Base-by-base conservation (phyloP, 2,329 filamentous ascomycete species). In the Ophiocordyceps camponoti-saundersi region DNA sequence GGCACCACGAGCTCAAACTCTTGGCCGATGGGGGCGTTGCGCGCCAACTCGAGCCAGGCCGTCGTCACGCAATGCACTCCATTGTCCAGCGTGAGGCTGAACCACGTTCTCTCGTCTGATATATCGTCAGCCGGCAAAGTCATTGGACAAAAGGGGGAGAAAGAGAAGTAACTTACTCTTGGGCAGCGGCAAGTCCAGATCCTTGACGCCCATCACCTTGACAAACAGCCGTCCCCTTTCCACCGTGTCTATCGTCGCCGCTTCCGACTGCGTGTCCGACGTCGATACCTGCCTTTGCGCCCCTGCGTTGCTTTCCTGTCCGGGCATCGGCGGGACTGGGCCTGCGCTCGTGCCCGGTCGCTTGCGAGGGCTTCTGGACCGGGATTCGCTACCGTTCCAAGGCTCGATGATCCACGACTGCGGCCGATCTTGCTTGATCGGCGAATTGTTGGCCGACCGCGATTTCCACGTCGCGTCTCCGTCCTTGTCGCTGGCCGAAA, bases 201-300 rank as follows among this genome's bases (percentile, higher is more conserved):
- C 89, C 63, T 96, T 96, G 52, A 96, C 88, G 42, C 90, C 89
- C 62, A 96, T 83, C n/a, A 98, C 92, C 69, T 98, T 98, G 53
- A 98, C 89, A 57, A 98, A 98, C 2, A 98, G 73, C 50, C 92
- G 75, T 11, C 92, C 92, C 55, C 92, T 74, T 65, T 98, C 92
- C 49, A 81, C 82, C 46, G 80, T 86, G 49, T 95, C 89, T 47
- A 86, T 82, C 11, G 76, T 75, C 6, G 70, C 65, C 41, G 69
- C 61, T 48, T 83, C 73, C 5, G 70, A 66, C 23, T 67, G 63
- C 20, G 71, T 61, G 44, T 86, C 82, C 50, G 82, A 79, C 57
- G 95, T 88, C 3, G 75, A 69, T 18, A 87, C 73, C 6, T 79
- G 73, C 46, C 76, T 77, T 4, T 87, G 64, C 16, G 75, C 68